phyloP scores from a whole-genome alignment of 495 filamentous ascomycete species.

The Tuber calosporum region DNA sequence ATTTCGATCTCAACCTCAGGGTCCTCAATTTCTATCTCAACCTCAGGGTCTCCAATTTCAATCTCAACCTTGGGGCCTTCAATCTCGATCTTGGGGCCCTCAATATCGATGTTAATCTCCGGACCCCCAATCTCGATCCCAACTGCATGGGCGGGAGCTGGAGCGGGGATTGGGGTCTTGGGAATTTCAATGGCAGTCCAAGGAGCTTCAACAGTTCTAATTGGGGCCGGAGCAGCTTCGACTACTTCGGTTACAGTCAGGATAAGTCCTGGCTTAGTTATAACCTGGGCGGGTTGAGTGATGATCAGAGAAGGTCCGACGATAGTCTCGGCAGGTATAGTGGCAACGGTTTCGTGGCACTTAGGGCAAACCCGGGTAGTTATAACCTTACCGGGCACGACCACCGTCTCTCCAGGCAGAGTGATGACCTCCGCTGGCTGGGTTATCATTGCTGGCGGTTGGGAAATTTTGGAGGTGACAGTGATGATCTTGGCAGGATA shows the following conservation, averaged over 20 bases:
- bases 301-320: constrained; percentile 18
- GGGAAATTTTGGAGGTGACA: constrained; percentile 11
- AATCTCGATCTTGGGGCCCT: background rate
- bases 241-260: constrained; percentile 16
- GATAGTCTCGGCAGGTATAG: constrained; percentile 24
- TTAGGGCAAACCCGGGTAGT: constrained; percentile 22
- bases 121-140: constrained; percentile 6
- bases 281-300: constrained; percentile 15
- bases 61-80: background rate
- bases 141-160: constrained; percentile 7
- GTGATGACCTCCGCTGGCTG: constrained; percentile 28
- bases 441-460: constrained; percentile 25
- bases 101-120: background rate
- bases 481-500: constrained; percentile 4
- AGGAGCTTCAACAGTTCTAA: constrained; percentile 8
- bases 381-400: constrained; percentile 16
- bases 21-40: background rate
- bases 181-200: constrained; percentile 9
- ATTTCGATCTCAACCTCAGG: too few relatives aligned
- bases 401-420: constrained; percentile 26
- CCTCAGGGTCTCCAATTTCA: background rate
- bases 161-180: constrained; percentile 9
- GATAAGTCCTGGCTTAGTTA: constrained; percentile 22
- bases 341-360: constrained; percentile 15
- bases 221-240: constrained; percentile 9